Evolutionary conservation across 2,329 filamentous ascomycete species (phyloP), one percentile per base, ranked within the genome.

Genomic region (Gremmenia infestans): DNA sequence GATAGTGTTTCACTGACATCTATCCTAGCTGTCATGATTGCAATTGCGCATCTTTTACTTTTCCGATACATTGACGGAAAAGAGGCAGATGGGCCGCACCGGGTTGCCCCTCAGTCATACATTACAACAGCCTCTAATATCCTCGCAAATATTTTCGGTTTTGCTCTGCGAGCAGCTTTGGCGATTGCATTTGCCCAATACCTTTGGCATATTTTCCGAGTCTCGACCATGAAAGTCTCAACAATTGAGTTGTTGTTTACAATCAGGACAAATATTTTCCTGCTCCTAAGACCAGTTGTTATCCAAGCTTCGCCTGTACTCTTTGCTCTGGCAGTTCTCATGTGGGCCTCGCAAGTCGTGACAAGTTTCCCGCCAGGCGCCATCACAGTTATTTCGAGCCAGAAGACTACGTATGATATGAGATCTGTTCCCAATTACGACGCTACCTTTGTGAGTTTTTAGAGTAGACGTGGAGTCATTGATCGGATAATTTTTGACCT

Each of bases 111-210:
- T 8, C 65, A 67, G 50, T 43, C 56, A 4, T 62, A 60, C 15
- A 55, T 67, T 4, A 42, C 61, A 8, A 67, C 63, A 7, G 50
- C 54, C 15, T 67, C 65, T 1, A 67, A 64, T 23, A 55, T 65
- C 14, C 36, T 67, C 2, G 56, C 64, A 1, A 67, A 63, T 52
- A 23, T 48, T 1, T 66, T 67, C 52, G 63, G 58, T 28, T 57
- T 60, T 25, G n/a, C 55, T 14, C 28, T 64, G 0, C 50, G 62
- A 40, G 51, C 28, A 1, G 53, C 58, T 4, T 37, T 66, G 0
- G 53, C 50, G 1, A 19, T 60, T 22, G 60, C 64, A 12, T 64
- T 65, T 39, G 39, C 48, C 5, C 61, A 66, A 17, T 47, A 64
- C 48, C 57, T 66, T 9, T 66, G 62, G 64, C 52, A 52, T 23